A percentile compares a stretch with the other conserved stretches of the same genome.
Conservation (phyloP, 495 filamentous ascomycete species). For the Trichoderma reesei region DNA sequence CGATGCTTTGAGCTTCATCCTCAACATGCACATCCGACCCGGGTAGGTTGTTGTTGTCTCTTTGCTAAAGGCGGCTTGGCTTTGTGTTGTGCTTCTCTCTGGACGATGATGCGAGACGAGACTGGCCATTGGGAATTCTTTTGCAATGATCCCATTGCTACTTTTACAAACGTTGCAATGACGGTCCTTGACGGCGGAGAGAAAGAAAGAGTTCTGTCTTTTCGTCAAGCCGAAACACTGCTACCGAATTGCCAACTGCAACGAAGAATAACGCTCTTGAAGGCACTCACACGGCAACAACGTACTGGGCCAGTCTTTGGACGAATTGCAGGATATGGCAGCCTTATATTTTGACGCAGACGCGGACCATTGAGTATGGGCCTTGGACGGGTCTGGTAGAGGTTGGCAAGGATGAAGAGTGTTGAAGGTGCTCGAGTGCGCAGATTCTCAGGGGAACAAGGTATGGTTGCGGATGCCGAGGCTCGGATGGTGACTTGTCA, state of each 20-base stretch:
- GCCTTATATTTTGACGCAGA: background rate
- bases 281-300: slow-evolving; percentile 44
- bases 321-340: slow-evolving; percentile 25
- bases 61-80: slow-evolving; percentile 29
- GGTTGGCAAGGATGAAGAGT: slow-evolving; percentile 30
- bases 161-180: slow-evolving; percentile 72
- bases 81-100: slow-evolving; percentile 22
- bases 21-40: slow-evolving; percentile 43
- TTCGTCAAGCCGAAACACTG: slow-evolving; percentile 27
- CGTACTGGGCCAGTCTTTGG: slow-evolving; percentile 40
- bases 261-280: slow-evolving; percentile 16
- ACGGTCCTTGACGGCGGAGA: slow-evolving; percentile 58
- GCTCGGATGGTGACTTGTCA: background rate
- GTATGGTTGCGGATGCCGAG: slow-evolving; percentile 13
- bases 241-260: background rate
- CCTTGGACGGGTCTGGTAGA: slow-evolving; percentile 42
- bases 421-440: slow-evolving; percentile 36
- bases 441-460: slow-evolving; percentile 13
- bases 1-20: slow-evolving; percentile 38
- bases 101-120: slow-evolving; percentile 33
- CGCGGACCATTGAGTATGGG: slow-evolving; percentile 15
- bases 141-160: slow-evolving; percentile 44
- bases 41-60: slow-evolving; percentile 44
- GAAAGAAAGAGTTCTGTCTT: slow-evolving; percentile 42
- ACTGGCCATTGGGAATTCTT: slow-evolving; percentile 30